These are phyloP conservation scores for Theileria annulata DNA, from an alignment of 169 alveolate genomes.

Conservation along the genomic window DNA sequence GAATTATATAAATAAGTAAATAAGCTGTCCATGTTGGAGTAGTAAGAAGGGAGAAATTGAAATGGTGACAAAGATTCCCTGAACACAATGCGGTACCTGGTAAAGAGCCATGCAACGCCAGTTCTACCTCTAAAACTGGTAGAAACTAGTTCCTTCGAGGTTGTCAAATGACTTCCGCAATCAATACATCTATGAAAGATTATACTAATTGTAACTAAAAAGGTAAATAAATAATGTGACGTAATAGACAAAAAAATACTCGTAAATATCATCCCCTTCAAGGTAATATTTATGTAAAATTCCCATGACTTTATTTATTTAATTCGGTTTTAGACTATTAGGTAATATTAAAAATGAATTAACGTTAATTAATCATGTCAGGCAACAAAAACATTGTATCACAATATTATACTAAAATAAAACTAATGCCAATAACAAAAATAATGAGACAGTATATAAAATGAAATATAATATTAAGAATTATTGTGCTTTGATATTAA, in stretches of 20 bases:
- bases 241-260: constrained; percentile 25
- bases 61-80: not conserved
- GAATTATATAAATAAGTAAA: not conserved
- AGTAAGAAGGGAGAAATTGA: not conserved
- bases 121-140: constrained; percentile 83
- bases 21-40: not conserved
- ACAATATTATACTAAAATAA: not conserved
- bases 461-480: not conserved
- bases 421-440: not conserved
- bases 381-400: not conserved
- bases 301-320: constrained; percentile 44
- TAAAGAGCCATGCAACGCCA: constrained; percentile 87
- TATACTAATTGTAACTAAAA: not conserved
- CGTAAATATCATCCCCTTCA: constrained; percentile 48
- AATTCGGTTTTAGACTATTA: not conserved
- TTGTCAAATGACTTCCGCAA: constrained; percentile 70
- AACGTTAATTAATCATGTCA: constrained; percentile 1
- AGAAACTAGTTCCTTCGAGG: constrained; percentile 68
- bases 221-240: not conserved
- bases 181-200: constrained; percentile 65
- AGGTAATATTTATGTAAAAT: constrained; percentile 24
- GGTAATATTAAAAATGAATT: not conserved
- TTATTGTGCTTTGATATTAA: constrained; percentile 19
- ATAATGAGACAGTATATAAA: not conserved
- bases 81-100: constrained; percentile 37